Evolutionary conservation across 257 asterid genomes (phyloP).

Genomic region (Solanum chiquidenum): DNA sequence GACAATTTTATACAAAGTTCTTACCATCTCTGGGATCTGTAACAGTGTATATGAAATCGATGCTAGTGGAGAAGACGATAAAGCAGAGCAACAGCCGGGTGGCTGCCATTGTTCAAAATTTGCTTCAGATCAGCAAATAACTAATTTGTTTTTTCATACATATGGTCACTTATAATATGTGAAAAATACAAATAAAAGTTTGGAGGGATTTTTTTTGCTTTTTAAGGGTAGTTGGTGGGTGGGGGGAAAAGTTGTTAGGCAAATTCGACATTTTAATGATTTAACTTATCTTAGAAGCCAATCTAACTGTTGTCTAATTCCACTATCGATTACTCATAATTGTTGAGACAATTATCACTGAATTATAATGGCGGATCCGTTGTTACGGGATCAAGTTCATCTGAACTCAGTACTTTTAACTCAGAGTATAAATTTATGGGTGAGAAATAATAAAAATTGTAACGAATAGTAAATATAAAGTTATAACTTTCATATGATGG

Average conservation of each 20-base stretch:
- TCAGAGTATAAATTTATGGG: rapidly evolving
- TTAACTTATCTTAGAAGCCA: slow-evolving; percentile 23
- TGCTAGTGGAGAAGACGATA: slow-evolving; percentile 11
- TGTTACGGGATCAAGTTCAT: not conserved
- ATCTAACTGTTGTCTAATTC: not conserved
- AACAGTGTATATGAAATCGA: not conserved
- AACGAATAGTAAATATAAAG: not conserved
- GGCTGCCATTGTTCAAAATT: slow-evolving; percentile 25
- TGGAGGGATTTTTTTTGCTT: not conserved
- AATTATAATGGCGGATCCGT: not conserved
- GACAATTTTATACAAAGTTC: not conserved
- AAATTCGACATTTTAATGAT: slow-evolving; percentile 12
- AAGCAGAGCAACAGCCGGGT: slow-evolving; percentile 15
- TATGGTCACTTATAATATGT: not conserved
- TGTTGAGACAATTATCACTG: not conserved
- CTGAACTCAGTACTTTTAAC: not conserved
- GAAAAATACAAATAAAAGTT: slow-evolving; percentile 1
- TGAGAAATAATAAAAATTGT: not conserved
- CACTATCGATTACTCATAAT: not conserved
- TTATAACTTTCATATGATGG: not conserved
- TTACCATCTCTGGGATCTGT: slow-evolving; percentile 47
- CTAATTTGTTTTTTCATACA: not conserved
- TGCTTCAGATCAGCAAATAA: not conserved
- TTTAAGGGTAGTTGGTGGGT: not conserved
- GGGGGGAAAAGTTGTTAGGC: not conserved